These are phyloP conservation scores for Rhodotorula graminis DNA, from an alignment of 768 basidiomycete species.

Conservation along the genomic window DNA sequence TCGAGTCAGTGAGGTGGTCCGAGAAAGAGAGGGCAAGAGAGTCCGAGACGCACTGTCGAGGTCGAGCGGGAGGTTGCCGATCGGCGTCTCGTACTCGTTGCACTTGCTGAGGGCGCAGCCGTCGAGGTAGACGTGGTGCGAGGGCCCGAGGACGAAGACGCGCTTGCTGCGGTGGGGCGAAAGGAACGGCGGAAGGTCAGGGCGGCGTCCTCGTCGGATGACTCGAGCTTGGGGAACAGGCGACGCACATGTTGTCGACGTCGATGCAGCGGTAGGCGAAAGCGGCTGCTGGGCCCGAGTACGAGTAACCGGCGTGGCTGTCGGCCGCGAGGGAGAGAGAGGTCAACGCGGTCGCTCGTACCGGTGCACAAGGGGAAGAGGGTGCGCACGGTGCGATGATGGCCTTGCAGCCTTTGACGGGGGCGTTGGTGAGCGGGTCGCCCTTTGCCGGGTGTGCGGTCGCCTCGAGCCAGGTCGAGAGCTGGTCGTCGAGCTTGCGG, in stretches of 20 bases:
- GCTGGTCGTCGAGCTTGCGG: constrained; percentile 58
- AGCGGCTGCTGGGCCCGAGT: constrained; percentile 87
- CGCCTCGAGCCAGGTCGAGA: constrained; percentile 59
- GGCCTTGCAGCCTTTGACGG: constrained; percentile 69
- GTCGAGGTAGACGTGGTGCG: constrained; percentile 81
- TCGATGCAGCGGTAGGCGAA: constrained; percentile 94
- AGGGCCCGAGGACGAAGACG: constrained; percentile 91
- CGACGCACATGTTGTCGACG: constrained; percentile 63
- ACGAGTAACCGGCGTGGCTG: constrained; percentile 93
- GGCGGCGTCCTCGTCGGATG: no score
- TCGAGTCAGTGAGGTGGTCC: not conserved
- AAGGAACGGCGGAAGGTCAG: no score
- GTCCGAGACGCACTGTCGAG: constrained; percentile 59
- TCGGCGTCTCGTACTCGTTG: constrained; percentile 71
- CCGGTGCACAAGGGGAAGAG: not conserved
- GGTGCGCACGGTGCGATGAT: constrained; percentile 82
- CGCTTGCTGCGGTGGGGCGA: constrained; percentile 59
- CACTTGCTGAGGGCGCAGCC: constrained; percentile 83
- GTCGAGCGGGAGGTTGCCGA: constrained; percentile 77
- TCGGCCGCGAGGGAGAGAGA: not conserved
- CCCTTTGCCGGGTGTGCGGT: constrained; percentile 50
- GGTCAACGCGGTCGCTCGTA: no score
- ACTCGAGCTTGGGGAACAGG: no score
- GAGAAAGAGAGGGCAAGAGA: not conserved
- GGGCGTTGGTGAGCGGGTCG: constrained; percentile 44